Base-by-base conservation (phyloP, 1,284 basidiomycete species). In the Microbotryomycetes sp. region DNA sequence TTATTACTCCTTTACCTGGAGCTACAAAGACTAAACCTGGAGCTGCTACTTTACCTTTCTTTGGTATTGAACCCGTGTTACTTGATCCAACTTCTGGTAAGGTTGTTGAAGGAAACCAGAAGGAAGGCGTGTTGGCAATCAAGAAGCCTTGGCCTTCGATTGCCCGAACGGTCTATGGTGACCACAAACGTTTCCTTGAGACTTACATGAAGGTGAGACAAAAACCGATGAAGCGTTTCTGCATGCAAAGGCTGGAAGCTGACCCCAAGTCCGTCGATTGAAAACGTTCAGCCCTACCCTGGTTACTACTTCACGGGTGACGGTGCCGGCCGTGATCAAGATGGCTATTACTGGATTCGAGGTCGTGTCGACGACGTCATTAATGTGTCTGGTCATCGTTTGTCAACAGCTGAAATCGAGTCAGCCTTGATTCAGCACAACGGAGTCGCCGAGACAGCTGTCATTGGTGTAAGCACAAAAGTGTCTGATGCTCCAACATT, bases 351-450 rank as follows among this genome's bases (percentile, higher is more conserved):
- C 64, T 96, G 92, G 92, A 97, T 98, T 79, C 93, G 92, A 79
- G 94, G 94, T 56, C 87, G 94, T 72, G 86, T 98, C 49, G 94
- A 98, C 77, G 92, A 89, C 86, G 73, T 78, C 30, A 76, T 77
- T 72, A 92, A 92, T 77, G 90, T 94, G 32, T 96, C 94, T 45
- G 96, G 94, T 3, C 94, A 98, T 77, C 87, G 96, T 74, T 81
- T 98, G 59, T 94, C 90, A 47, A 98, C 94, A 0, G 93, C 94
- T 62, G 94, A 98, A 79, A 94, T 98, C 70, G 94, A 98, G 80
- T 91, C 88, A 5, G 93, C 93, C 3, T 82, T 98, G 56, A 94
- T 97, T 76, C 78, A 89, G 71, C 93, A 97, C 81, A 84, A 85
- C 65, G 94, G 93, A 68, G 92, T 97, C 45, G 92, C 92, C 4